Evolutionary conservation across 2,329 filamentous ascomycete species (phyloP).

Genomic region (Fusarium tricinctum): DNA sequence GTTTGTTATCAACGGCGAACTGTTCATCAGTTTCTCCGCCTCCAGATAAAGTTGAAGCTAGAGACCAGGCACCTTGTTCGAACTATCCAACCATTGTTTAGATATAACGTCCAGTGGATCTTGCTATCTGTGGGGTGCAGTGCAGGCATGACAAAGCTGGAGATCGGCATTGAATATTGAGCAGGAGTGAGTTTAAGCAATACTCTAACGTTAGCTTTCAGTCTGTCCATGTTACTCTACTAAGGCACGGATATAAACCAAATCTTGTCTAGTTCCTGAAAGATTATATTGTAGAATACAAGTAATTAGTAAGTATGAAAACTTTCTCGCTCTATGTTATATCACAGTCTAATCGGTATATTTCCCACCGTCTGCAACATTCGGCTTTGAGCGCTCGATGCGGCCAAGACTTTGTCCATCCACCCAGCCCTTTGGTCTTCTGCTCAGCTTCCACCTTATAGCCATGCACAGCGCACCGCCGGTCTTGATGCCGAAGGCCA

Average conservation of each 20-base stretch:
- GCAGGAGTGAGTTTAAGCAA: background rate
- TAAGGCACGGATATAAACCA: background rate
- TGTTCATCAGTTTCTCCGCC: conserved; percentile 24
- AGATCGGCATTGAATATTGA: conserved; percentile 6
- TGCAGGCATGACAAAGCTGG: conserved; percentile 33
- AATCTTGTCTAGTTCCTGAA: background rate
- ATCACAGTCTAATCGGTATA: conserved; percentile 38
- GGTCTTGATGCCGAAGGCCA: conserved; percentile 35
- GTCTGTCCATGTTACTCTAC: background rate
- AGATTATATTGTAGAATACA: background rate
- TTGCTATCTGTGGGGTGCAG: conserved; percentile 29
- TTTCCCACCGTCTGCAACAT: conserved; percentile 21
- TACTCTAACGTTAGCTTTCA: too few species aligned
- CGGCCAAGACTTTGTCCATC: conserved; percentile 42
- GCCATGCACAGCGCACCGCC: conserved; percentile 44
- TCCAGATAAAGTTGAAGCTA: conserved; percentile 23
- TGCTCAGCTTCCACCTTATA: conserved; percentile 44
- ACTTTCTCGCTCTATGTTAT: background rate
- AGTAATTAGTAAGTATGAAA: background rate
- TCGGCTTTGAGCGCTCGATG: conserved; percentile 29
- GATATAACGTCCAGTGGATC: conserved; percentile 14
- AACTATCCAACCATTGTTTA: conserved; percentile 19
- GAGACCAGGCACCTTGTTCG: background rate
- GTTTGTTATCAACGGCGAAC: conserved; percentile 22
- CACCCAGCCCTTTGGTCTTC: conserved; percentile 46